Percentiles rank a stretch among this genome's conserved stretches.
phyloP scores from a whole-genome alignment of 352 stramenopile species.

The Globisporangium parvum region DNA sequence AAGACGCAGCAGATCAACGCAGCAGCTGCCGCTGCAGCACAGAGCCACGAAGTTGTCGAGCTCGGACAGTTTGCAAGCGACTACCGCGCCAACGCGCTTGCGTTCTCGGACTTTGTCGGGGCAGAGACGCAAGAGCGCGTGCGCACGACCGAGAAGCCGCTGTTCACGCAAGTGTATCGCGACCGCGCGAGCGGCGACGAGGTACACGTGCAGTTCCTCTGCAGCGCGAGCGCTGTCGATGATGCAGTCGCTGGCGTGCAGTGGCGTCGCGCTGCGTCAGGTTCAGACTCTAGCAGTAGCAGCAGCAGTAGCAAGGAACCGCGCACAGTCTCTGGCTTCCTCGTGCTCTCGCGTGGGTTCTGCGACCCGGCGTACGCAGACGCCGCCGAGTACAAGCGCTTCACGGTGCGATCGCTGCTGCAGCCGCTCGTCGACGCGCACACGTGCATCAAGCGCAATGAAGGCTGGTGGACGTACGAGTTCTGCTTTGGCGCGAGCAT shows the following conservation, averaged over 20 bases:
- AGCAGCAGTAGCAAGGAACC: background rate
- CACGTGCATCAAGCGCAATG: slow-evolving; percentile 71
- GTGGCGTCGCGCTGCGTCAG: slow-evolving; percentile 19
- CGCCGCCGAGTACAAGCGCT: slow-evolving; percentile 33
- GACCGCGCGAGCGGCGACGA: slow-evolving; percentile 9
- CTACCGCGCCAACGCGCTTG: slow-evolving; percentile 16
- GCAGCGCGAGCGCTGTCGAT: slow-evolving; percentile 34
- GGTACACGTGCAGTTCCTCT: slow-evolving; percentile 70
- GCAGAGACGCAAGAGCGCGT: slow-evolving; percentile 41
- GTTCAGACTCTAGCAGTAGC: slow-evolving; percentile 32
- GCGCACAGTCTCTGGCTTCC: slow-evolving; percentile 31
- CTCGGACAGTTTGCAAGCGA: slow-evolving; percentile 35
- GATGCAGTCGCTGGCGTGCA: slow-evolving; percentile 39
- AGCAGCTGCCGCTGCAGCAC: slow-evolving; percentile 4
- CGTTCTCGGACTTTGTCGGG: slow-evolving; percentile 42
- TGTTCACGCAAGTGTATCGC: slow-evolving; percentile 65
- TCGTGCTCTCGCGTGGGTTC: slow-evolving; percentile 61
- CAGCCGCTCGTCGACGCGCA: slow-evolving; percentile 35
- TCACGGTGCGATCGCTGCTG: slow-evolving; percentile 48
- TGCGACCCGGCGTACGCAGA: slow-evolving; percentile 54
- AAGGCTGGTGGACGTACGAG: slow-evolving; percentile 29
- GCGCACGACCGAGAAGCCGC: slow-evolving; percentile 24
- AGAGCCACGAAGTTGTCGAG: slow-evolving; percentile 28
- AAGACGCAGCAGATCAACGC: slow-evolving; percentile 4
- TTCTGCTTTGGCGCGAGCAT: slow-evolving; percentile 69